These are phyloP conservation scores for Populus nigra DNA, from an alignment of 345 rosid species.

Conservation along the genomic window DNA sequence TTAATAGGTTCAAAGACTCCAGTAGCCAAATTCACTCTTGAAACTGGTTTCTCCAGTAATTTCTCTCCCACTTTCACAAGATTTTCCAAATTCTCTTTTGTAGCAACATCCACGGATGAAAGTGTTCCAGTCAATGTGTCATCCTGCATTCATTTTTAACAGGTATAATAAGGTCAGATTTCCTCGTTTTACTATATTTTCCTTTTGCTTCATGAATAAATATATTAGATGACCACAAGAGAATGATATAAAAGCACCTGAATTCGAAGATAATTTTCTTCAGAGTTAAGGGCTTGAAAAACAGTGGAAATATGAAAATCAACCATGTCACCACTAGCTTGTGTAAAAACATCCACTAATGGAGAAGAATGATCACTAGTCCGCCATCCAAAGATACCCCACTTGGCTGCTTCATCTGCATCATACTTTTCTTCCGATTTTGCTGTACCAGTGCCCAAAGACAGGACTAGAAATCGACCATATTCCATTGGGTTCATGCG, in stretches of 20 bases:
- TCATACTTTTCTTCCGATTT: conserved; percentile 37
- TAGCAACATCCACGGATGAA: conserved; percentile 54
- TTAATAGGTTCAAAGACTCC: conserved; percentile 40
- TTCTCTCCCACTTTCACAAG: conserved; percentile 48
- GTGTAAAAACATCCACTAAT: conserved; percentile 49
- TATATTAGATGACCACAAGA: no score
- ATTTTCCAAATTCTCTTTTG: conserved; percentile 37
- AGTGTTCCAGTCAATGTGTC: conserved; percentile 49
- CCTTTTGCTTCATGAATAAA: no score
- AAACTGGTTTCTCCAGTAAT: conserved; percentile 49
- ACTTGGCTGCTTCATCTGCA: conserved; percentile 49
- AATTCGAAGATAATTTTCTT: conserved; percentile 47
- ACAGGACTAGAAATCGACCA: conserved; percentile 48
- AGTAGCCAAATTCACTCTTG: conserved; percentile 45
- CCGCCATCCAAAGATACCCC: conserved; percentile 71
- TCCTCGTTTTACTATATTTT: no score
- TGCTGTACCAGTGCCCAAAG: conserved; percentile 54
- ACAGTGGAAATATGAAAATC: conserved; percentile 51
- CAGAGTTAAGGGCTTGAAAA: conserved; percentile 46
- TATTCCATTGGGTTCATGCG: conserved; percentile 48
- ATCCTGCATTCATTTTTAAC: no score
- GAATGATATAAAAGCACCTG: conserved; percentile 26
- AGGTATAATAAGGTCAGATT: no score
- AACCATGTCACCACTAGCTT: conserved; percentile 66
- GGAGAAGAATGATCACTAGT: conserved; percentile 47